Conservation (phyloP, 306 rosid genomes). For the Cucurbita moschata region DNA sequence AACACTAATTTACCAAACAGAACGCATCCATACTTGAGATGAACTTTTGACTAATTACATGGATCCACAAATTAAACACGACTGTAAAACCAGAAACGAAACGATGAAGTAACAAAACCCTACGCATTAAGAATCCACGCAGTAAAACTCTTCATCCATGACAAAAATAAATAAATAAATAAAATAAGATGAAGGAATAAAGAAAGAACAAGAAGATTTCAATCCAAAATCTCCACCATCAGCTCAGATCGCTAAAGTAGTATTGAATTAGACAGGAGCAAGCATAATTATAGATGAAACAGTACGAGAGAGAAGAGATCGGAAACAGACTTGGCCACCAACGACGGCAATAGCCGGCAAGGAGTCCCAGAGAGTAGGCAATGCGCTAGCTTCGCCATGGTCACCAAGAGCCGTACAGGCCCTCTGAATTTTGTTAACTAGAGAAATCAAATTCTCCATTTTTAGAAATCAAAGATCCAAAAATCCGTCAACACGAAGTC, state of each 20-base stretch:
- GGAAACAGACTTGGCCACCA: constrained; percentile 79
- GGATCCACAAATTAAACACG: background rate
- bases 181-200: background rate
- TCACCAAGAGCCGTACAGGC: constrained; percentile 96
- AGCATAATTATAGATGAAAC: background rate
- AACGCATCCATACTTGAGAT: background rate
- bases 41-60: background rate
- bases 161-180: background rate
- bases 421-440: constrained; percentile 88
- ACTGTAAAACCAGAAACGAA: background rate
- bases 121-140: background rate
- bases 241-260: background rate
- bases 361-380: constrained; percentile 92
- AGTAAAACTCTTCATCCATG: background rate
- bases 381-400: constrained; percentile 71
- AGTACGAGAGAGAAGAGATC: constrained; percentile 4
- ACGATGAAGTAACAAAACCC: background rate
- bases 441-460: constrained; percentile 75
- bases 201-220: background rate
- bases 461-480: background rate
- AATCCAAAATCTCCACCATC: background rate
- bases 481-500: constrained; percentile 5
- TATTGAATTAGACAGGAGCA: background rate
- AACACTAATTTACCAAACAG: background rate
- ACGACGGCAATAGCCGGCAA: constrained; percentile 95